Evolutionary conservation across 768 basidiomycete species (phyloP).

Genomic region (Filobasidium floriforme): DNA sequence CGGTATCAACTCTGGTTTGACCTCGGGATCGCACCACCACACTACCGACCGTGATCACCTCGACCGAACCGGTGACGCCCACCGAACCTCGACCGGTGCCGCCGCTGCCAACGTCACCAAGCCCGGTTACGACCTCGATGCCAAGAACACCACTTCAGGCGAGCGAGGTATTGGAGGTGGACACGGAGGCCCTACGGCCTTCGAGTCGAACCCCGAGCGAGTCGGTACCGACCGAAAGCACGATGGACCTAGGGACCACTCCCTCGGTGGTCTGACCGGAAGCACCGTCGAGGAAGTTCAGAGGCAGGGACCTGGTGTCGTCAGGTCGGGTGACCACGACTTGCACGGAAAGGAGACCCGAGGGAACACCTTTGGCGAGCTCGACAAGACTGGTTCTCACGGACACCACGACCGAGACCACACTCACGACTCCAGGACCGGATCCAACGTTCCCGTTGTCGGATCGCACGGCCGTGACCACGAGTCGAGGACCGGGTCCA

Average conservation of each 20-base stretch:
- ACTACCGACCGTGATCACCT: neutral
- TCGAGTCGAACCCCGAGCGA: conserved; percentile 10
- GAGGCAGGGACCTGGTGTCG: too few species aligned
- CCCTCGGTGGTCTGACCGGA: conserved; percentile 2
- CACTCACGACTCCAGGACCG: neutral
- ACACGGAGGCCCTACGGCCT: conserved; percentile 19
- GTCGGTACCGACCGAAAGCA: conserved; percentile 14
- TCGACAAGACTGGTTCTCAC: too few species aligned
- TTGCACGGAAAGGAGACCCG: too few species aligned
- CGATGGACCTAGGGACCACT: neutral
- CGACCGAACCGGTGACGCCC: neutral
- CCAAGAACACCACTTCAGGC: conserved; percentile 19
- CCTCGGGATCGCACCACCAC: conserved; percentile 14
- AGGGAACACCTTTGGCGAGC: too few species aligned
- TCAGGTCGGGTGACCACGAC: too few species aligned
- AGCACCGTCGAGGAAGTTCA: too few species aligned
- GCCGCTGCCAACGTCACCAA: neutral
- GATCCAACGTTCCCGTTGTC: too few species aligned
- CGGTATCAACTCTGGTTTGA: neutral
- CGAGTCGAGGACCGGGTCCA: too few species aligned
- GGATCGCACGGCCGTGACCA: too few species aligned
- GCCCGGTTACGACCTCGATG: neutral
- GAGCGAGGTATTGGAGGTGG: conserved; percentile 16
- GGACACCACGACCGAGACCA: too few species aligned
- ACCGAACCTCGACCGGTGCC: conserved; percentile 6